Conservation (phyloP, 306 rosid genomes). For the Gillenia trifoliata region DNA sequence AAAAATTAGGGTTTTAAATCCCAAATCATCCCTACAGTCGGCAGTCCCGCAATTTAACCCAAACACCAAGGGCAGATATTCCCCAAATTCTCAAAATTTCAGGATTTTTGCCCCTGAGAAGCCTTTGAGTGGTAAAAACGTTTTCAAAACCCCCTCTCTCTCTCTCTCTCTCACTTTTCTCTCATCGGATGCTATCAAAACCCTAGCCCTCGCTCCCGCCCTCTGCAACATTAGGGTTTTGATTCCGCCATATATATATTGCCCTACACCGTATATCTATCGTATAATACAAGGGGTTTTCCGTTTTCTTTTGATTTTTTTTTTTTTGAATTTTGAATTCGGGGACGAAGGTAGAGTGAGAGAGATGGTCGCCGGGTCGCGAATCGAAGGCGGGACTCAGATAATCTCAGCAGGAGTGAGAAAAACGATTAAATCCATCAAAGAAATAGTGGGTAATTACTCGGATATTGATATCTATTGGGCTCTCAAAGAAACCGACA, state of each 20-base stretch:
- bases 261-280: conserved; percentile 1
- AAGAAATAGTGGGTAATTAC: conserved; percentile 79
- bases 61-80: background rate
- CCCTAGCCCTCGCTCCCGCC: conserved; percentile 35
- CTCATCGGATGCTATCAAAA: conserved; percentile 33
- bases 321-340: background rate
- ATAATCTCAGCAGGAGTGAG: conserved; percentile 56
- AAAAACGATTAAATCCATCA: conserved; percentile 83
- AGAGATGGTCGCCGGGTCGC: conserved; percentile 63
- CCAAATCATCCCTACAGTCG: background rate
- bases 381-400: conserved; percentile 69
- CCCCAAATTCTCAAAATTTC: background rate
- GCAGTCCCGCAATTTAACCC: conserved; percentile 3
- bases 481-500: conserved; percentile 73
- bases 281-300: background rate
- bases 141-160: conserved; percentile 49
- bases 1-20: background rate
- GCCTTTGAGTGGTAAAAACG: conserved; percentile 22
- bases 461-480: conserved; percentile 88
- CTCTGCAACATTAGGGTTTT: conserved; percentile 25
- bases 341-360: conserved; percentile 13
- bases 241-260: conserved; percentile 19
- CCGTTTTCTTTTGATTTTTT: background rate
- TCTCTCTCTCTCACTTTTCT: background rate
- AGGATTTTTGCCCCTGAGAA: background rate